Conservation (phyloP, 2,329 filamentous ascomycete species). For the Sarocladiaceae sp. region DNA sequence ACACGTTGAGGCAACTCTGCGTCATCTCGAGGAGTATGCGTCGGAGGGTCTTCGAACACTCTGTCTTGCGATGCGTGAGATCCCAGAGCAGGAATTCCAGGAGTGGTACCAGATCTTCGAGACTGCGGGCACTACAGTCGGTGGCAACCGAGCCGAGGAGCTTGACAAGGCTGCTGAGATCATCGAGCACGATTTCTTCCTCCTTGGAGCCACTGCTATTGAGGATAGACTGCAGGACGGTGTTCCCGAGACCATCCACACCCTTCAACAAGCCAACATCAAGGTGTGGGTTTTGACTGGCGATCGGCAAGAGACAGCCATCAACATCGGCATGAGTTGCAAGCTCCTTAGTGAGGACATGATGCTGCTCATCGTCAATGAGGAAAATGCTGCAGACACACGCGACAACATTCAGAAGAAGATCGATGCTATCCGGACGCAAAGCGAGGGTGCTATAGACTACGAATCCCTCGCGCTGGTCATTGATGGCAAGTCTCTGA, state of each 20-base stretch:
- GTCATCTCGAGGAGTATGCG: conserved; percentile 97
- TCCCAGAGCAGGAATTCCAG: conserved; percentile 81
- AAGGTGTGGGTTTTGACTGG: conserved; percentile 98
- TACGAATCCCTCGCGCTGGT: conserved; percentile 83
- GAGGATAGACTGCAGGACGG: conserved; percentile 96
- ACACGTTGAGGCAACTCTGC: conserved; percentile 80
- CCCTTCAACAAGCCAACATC: conserved; percentile 91
- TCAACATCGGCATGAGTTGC: conserved; percentile 99
- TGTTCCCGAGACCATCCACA: conserved; percentile 96
- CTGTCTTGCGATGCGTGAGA: conserved; percentile 88
- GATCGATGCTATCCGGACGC: conserved; percentile 78
- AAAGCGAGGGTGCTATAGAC: conserved; percentile 69
- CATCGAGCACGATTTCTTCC: conserved; percentile 84
- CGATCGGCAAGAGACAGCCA: conserved; percentile 95
- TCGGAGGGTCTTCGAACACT: conserved; percentile 92
- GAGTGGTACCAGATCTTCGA: conserved; percentile 87
- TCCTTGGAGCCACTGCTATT: conserved; percentile 93
- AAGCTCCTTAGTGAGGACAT: conserved; percentile 98
- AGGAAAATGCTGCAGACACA: conserved; percentile 72
- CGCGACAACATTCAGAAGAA: conserved; percentile 91
- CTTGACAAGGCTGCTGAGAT: conserved; percentile 95
- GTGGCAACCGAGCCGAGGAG: conserved; percentile 88
- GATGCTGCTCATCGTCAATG: conserved; percentile 94
- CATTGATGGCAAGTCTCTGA: conserved; percentile 94
- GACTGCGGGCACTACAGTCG: conserved; percentile 79